Base-by-base conservation (phyloP, 805 yeast species). In the Candida verbasci region DNA sequence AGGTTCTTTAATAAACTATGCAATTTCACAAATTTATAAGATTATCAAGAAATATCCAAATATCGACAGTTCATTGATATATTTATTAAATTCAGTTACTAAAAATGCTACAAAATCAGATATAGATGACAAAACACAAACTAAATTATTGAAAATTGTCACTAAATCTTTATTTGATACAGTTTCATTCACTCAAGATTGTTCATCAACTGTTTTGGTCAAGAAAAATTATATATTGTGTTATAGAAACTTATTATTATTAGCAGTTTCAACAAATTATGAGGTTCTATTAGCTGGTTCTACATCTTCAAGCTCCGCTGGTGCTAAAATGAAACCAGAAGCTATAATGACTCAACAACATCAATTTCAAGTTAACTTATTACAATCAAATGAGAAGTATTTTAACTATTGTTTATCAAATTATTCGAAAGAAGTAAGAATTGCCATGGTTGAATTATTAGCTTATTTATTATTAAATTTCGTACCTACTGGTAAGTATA, bases 261-360 rank as follows among this genome's bases (percentile, higher is more conserved):
- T 68, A n/a, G 48, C 60, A 10, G 52, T 57, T 1, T 43, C 61
- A 11, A 46, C 70, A 6, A 55, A 65, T 45, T 66, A 67, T 43
- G 70, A 66, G 42, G 47, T 47, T 26, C 48, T 67, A 25, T 48
- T 67, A 26, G 59, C 68, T 9, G 36, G 48, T 10, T 63, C 70
- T 2, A 50, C 67, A 1, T 58, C 70, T 1, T 43, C 54, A 6
- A 44, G 63, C 3, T 49, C 63, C 0, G 55, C 66, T 1, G 63
- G 67, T 6, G 55, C 69, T 3, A 67, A 65, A 43, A 40, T 63
- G 56, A 65, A 65, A 34, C 72, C 73, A 0, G 72, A 67, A 38
- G 46, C 61, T 2, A 52, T 67, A 26, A 65, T 66, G 70, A 31
- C 50, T 6, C 67, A 56, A 34, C 72, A 67, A 40, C 56, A 64